Conservation (phyloP, 768 basidiomycete genomes). For the Pulveroboletus frians region DNA sequence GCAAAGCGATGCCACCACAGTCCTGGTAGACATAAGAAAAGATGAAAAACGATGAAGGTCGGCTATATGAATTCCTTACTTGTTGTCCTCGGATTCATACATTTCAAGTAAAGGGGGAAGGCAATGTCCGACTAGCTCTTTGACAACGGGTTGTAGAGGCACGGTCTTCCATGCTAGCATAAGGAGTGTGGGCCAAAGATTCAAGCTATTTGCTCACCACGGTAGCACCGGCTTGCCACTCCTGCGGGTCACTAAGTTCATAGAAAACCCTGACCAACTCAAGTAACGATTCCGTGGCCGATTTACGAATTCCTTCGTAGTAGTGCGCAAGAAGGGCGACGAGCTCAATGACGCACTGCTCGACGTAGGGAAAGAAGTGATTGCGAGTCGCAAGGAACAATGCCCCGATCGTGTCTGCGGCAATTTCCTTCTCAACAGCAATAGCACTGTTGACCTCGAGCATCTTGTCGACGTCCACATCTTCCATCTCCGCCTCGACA, state of each 20-base stretch:
- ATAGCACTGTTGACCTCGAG: conserved; percentile 93
- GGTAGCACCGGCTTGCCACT: conserved; percentile 74
- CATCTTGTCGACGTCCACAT: conserved; percentile 79
- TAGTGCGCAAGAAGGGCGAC: conserved; percentile 80
- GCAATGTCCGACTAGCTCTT: conserved; percentile 71
- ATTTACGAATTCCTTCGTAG: conserved; percentile 97
- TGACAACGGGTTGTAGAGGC: conserved; percentile 63
- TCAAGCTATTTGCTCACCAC: conserved; percentile 42
- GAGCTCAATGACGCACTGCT: conserved; percentile 74
- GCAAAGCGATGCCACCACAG: conserved; percentile 84
- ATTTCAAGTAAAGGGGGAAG: conserved; percentile 75
- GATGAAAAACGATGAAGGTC: conserved; percentile 10
- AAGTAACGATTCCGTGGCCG: conserved; percentile 81
- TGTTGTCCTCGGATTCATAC: conserved; percentile 94
- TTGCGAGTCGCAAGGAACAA: conserved; percentile 76
- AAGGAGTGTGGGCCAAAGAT: conserved; percentile 1
- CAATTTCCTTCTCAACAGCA: conserved; percentile 98
- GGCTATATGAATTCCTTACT: conserved; percentile 52
- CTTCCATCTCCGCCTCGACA: conserved; percentile 63
- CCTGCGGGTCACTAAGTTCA: conserved; percentile 72
- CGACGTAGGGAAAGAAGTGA: conserved; percentile 90
- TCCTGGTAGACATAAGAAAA: conserved; percentile 41
- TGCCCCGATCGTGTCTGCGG: conserved; percentile 91
- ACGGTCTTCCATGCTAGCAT: conserved; percentile 29
- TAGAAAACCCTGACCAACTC: conserved; percentile 90